phyloP scores from a whole-genome alignment of 2,329 filamentous ascomycete genomes.

The Gaeumannomyces sp. region DNA sequence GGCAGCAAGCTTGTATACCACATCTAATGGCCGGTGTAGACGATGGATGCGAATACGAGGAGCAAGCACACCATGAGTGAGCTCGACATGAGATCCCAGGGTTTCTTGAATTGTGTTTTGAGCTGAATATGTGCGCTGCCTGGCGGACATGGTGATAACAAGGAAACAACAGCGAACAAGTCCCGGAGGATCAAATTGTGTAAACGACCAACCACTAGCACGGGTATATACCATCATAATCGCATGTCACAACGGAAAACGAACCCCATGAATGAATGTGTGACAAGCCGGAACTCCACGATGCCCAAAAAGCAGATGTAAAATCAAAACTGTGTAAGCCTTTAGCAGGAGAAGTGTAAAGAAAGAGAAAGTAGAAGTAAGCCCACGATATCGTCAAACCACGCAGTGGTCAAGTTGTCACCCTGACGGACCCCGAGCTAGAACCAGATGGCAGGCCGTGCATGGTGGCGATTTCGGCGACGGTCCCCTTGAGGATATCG shows the following conservation, averaged over 20 bases:
- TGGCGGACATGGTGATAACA: too few relatives aligned
- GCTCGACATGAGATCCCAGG: too few relatives aligned
- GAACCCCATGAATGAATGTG: not conserved
- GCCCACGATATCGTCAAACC: not conserved
- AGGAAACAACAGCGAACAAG: too few relatives aligned
- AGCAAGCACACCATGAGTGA: too few relatives aligned
- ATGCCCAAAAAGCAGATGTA: not conserved
- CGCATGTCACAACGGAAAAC: not conserved
- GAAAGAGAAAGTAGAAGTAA: not conserved
- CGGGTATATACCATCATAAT: not conserved
- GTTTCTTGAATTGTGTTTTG: too few relatives aligned
- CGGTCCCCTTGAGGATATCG: conserved; percentile 25
- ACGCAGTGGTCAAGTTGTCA: not conserved
- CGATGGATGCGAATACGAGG: too few relatives aligned
- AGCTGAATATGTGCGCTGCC: too few relatives aligned
- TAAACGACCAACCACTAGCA: too few relatives aligned
- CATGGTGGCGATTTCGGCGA: conserved; percentile 19
- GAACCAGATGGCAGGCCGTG: not conserved
- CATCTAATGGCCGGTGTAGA: conserved; percentile 10
- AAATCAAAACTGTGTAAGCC: not conserved
- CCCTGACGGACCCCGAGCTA: not conserved
- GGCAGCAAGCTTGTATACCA: conserved; percentile 33
- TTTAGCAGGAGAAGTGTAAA: not conserved
- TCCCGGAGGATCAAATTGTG: not conserved
- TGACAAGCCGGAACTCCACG: not conserved